Percentiles rank a stretch among this genome's conserved stretches.
phyloP scores from a whole-genome alignment of 768 basidiomycete genomes.

The Boletellus ananiceps region DNA sequence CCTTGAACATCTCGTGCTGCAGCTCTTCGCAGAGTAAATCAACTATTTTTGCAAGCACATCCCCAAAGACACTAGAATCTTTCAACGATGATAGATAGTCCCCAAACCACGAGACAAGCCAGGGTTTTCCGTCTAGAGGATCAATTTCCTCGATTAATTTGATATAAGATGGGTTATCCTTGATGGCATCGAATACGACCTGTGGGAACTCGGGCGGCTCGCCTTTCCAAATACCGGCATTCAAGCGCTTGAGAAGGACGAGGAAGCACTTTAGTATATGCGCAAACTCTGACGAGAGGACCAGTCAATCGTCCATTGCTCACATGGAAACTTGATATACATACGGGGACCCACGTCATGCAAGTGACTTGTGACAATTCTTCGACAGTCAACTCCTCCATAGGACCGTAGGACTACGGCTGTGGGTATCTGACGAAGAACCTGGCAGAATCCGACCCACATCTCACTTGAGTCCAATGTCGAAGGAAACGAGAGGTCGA shows the following conservation, averaged over 20 bases:
- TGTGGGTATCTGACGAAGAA: constrained; percentile 54
- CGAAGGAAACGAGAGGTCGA: constrained; percentile 24
- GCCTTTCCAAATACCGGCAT: constrained; percentile 58
- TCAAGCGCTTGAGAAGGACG: constrained; percentile 55
- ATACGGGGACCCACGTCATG: constrained; percentile 57
- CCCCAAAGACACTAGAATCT: constrained; percentile 45
- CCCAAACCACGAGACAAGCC: constrained; percentile 61
- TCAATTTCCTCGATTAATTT: constrained; percentile 39
- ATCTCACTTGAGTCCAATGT: constrained; percentile 40
- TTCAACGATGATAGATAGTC: constrained; percentile 58
- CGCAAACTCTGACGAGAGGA: constrained; percentile 47
- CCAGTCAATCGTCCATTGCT: background rate
- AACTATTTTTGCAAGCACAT: constrained; percentile 66
- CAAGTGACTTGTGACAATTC: constrained; percentile 56
- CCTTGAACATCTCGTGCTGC: constrained; percentile 69
- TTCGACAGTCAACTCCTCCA: constrained; percentile 42
- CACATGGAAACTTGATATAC: constrained; percentile 29
- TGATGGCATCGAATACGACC: constrained; percentile 76
- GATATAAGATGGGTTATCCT: constrained; percentile 63
- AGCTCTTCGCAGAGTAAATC: constrained; percentile 77
- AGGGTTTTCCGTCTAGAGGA: constrained; percentile 35
- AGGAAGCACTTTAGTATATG: constrained; percentile 56
- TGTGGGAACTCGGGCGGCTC: constrained; percentile 71
- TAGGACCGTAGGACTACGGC: constrained; percentile 34
- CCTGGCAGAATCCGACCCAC: constrained; percentile 46